Base-by-base conservation (phyloP, 139 green algal species). In the Raphidocelis subcapitata region DNA sequence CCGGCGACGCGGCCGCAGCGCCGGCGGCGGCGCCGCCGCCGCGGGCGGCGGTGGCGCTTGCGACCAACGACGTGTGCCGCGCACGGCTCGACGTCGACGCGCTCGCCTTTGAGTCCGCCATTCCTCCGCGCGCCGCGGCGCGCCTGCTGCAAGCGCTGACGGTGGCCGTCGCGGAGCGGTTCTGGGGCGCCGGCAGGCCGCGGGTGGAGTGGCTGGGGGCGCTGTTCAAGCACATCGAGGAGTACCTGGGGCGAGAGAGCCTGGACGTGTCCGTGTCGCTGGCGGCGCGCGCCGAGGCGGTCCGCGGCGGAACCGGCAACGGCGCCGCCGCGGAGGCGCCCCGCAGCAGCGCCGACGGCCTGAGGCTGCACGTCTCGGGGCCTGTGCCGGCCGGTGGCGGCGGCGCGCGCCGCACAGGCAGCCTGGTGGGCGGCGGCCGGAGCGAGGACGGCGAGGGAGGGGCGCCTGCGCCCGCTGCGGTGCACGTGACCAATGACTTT, bases 21-120 rank as follows among this genome's bases (percentile, higher is more conserved):
- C 24, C 41, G 21, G n/a, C 32, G 26, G 33, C 36, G 2, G 21
- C 41, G 29, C 29, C 20, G 61, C 35, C 24, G 35, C 35, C 41
- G 36, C 26, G 29, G 10, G 31, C 82, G 65, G 69, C 92, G 76
- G 65, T 94, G 16, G 82, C 80, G 33, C 74, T 94, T 44, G 78
- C 83, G 28, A 86, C 76, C 62, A 91, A 87, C 64, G 87, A 95
- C 47, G 77, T 93, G 26, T 88, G 77, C 23, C 82, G 86, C 5
- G 73, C 94, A 55, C 71, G 79, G 23, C 84, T 77, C 8, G 84
- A 92, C 23, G 60, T 94, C 28, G 82, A 87, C 29, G 75, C 69
- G n/a, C 69, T 88, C 31, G 83, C 84, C 10, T 92, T 93, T 69
- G 70, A 76, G 72, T 81, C 63, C 28, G 76, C 63, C 0, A 65